Percentiles rank a stretch among this genome's conserved stretches.
Evolutionary conservation across 306 rosid species (phyloP).

Genomic region (Acmispon strigosus): DNA sequence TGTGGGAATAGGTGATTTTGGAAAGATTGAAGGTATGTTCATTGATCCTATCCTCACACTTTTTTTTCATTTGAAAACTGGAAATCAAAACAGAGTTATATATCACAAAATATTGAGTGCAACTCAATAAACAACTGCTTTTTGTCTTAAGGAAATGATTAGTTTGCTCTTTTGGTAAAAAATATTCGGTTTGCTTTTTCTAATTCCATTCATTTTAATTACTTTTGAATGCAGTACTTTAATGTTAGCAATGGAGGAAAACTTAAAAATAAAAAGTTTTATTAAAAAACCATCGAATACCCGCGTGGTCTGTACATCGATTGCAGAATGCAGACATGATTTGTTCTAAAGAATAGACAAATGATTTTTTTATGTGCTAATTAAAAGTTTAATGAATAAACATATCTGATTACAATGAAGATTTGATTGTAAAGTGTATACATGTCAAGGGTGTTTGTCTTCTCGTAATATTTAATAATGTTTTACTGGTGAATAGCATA

Average conservation of each 20-base stretch:
- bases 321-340: conserved; percentile 1
- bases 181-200: neutral
- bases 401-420: conserved; percentile 3
- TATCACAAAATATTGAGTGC: neutral
- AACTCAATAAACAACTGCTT: conserved; percentile 1
- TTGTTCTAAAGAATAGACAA: conserved; percentile 10
- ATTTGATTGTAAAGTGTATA: neutral
- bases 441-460: conserved; percentile 8
- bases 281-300: neutral
- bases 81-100: no score
- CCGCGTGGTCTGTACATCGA: conserved; percentile 3
- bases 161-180: neutral
- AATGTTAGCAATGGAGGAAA: neutral
- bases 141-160: neutral
- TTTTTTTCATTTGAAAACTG: no score
- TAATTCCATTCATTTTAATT: neutral
- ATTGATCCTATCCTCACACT: no score
- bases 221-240: no score
- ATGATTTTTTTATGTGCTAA: neutral
- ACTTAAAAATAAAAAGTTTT: neutral
- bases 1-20: no score
- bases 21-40: no score
- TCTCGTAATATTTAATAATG: conserved; percentile 1
- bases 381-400: neutral
- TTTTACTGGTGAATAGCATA: neutral